Conservation (phyloP, 2,329 filamentous ascomycete species). For the Aspergillus quadricinctus region DNA sequence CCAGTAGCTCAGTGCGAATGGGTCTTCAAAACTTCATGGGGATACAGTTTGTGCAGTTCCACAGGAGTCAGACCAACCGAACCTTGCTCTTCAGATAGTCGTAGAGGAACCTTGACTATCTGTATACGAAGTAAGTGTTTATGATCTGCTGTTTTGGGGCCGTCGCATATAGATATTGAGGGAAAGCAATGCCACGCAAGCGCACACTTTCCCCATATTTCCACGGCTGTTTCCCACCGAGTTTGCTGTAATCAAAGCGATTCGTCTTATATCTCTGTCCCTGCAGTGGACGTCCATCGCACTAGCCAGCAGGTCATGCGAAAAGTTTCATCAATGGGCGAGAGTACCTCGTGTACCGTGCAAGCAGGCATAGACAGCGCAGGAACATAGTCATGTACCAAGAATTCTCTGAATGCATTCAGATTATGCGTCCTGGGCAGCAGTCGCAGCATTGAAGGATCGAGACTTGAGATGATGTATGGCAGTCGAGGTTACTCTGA, state of each 20-base stretch:
- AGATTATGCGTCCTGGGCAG: background rate
- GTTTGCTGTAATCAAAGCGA: background rate
- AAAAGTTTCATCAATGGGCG: background rate
- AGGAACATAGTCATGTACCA: background rate
- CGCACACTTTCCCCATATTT: background rate
- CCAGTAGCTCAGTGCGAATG: background rate
- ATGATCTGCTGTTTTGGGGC: too few species aligned
- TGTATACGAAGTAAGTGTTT: background rate
- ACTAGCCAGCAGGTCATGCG: background rate
- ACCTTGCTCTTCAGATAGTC: background rate
- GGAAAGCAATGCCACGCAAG: background rate
- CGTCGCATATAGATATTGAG: background rate
- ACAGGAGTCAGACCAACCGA: background rate
- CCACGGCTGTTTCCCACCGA: background rate
- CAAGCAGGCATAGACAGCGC: background rate
- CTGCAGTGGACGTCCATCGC: background rate
- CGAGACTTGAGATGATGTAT: background rate
- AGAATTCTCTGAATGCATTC: background rate
- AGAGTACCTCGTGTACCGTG: background rate
- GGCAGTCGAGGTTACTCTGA: background rate
- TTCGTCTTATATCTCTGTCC: background rate
- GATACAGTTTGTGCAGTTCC: too few species aligned
- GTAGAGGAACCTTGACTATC: background rate
- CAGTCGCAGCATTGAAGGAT: background rate
- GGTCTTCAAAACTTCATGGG: background rate